Conservation (phyloP, 2,329 filamentous ascomycete genomes). For the Xylariaceae sp. region DNA sequence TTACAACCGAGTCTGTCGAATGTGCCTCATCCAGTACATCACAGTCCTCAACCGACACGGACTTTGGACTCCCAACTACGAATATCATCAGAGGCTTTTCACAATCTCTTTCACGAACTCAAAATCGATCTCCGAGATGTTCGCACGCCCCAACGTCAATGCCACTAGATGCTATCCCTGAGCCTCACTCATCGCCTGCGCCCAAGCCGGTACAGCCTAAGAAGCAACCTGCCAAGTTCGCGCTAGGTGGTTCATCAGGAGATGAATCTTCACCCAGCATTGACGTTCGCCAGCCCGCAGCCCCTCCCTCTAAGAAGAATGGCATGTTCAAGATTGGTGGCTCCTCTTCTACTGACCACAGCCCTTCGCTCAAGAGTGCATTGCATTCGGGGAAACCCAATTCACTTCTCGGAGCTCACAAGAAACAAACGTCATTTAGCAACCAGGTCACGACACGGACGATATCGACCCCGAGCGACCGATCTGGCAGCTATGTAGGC, state of each 20-base stretch:
- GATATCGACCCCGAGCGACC: slow-evolving; percentile 54
- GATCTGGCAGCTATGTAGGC: slow-evolving; percentile 61
- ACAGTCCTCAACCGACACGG: slow-evolving; percentile 41
- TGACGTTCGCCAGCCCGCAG: slow-evolving; percentile 35
- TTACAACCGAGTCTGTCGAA: slow-evolving; percentile 26
- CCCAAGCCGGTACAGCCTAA: slow-evolving; percentile 64
- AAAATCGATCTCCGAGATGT: slow-evolving; percentile 41
- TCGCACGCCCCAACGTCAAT: slow-evolving; percentile 45
- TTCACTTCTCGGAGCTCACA: slow-evolving; percentile 42
- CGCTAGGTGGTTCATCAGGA: slow-evolving; percentile 71
- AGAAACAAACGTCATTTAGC: slow-evolving; percentile 79
- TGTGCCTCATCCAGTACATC: slow-evolving; percentile 23
- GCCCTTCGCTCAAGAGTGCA: slow-evolving; percentile 57
- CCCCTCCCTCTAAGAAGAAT: slow-evolving; percentile 32
- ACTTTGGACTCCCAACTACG: slow-evolving; percentile 28
- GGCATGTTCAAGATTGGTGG: slow-evolving; percentile 50
- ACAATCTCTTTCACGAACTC: slow-evolving; percentile 71
- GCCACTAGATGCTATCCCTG: slow-evolving; percentile 55
- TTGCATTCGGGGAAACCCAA: slow-evolving; percentile 41
- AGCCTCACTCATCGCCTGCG: slow-evolving; percentile 50
- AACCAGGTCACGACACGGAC: slow-evolving; percentile 66
- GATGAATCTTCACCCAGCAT: slow-evolving; percentile 67
- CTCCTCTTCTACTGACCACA: slow-evolving; percentile 68
- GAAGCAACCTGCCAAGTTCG: slow-evolving; percentile 58
- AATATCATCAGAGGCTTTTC: slow-evolving; percentile 82